Percentiles rank a stretch among this genome's conserved stretches.
phyloP scores from a whole-genome alignment of 1,284 basidiomycete species.

The Phylloporus gajari region DNA sequence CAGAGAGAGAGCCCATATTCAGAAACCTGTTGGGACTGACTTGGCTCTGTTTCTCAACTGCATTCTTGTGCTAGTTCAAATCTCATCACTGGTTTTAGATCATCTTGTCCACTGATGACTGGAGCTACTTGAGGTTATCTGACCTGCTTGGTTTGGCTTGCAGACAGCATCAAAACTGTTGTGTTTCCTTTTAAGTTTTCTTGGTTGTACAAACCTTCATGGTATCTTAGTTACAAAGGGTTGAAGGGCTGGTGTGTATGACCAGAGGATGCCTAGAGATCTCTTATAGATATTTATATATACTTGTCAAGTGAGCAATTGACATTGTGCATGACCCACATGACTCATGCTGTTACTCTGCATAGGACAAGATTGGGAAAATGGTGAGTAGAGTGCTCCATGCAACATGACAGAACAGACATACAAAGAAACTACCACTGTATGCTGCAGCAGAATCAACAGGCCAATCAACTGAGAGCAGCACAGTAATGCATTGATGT shows the following conservation, averaged over 20 bases:
- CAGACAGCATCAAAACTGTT: slow-evolving; percentile 46
- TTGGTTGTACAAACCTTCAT: slow-evolving; percentile 56
- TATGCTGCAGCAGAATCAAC: too few relatives aligned
- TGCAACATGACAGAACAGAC: too few relatives aligned
- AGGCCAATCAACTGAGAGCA: too few relatives aligned
- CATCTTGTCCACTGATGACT: slow-evolving; percentile 27
- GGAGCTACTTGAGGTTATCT: slow-evolving; percentile 48
- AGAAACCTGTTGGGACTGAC: slow-evolving; percentile 29
- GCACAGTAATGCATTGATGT: too few relatives aligned
- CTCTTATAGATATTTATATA: slow-evolving; percentile 56
- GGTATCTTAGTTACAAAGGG: slow-evolving; percentile 51
- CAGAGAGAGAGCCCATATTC: slow-evolving; percentile 22
- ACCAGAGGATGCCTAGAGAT: slow-evolving; percentile 54
- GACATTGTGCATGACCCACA: not conserved
- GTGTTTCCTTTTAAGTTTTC: slow-evolving; percentile 61
- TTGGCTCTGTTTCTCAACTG: slow-evolving; percentile 53
- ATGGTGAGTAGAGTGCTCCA: too few relatives aligned
- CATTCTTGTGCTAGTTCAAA: slow-evolving; percentile 51
- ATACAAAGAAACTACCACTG: too few relatives aligned
- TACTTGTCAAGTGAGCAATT: slow-evolving; percentile 56
- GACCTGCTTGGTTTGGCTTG: slow-evolving; percentile 53
- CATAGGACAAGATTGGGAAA: too few relatives aligned
- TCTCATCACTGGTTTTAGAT: slow-evolving; percentile 23
- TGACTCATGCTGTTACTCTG: too few relatives aligned
- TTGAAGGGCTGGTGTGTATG: slow-evolving; percentile 47